These are phyloP conservation scores for Eimeria falciformis DNA, from an alignment of 169 alveolate species.

Conservation along the genomic window DNA sequence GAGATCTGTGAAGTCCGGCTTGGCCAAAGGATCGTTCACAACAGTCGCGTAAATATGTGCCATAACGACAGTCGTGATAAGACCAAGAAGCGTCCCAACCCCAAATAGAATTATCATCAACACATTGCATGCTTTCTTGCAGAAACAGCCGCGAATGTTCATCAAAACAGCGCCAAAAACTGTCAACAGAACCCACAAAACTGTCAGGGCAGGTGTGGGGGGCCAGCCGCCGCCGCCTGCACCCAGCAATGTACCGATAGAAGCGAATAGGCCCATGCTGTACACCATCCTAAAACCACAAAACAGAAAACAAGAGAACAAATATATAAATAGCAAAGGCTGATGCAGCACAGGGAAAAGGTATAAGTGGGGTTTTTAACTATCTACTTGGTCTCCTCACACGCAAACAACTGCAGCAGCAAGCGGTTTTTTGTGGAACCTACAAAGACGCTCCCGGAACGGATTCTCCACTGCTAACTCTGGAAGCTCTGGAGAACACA, in stretches of 20 bases:
- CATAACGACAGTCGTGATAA: background rate
- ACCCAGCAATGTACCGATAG: background rate
- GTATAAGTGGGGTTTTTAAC: background rate
- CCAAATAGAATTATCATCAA: conserved; percentile 34
- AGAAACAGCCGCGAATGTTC: conserved; percentile 45
- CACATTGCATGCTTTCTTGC: conserved; percentile 25
- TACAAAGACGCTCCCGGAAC: conserved; percentile 59
- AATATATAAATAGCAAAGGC: background rate
- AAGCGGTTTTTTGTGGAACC: background rate
- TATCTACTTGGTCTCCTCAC: background rate
- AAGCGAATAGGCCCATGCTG: background rate
- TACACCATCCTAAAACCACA: background rate
- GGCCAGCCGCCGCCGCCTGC: conserved; percentile 58
- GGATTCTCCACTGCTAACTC: conserved; percentile 55
- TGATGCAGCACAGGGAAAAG: background rate
- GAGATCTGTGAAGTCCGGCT: background rate
- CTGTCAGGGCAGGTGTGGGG: conserved; percentile 17
- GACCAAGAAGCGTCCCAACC: background rate
- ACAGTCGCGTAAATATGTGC: background rate
- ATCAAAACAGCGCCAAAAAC: background rate
- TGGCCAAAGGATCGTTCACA: background rate
- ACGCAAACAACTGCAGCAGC: background rate
- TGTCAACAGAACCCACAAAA: conserved; percentile 32
- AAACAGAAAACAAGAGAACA: background rate
- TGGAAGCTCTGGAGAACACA: conserved; percentile 22